A percentile compares a stretch with the other conserved stretches of the same genome.
These are phyloP conservation scores for Selenicereus undatus DNA, from an alignment of 148 eudicot genomes.

Conservation along the genomic window DNA sequence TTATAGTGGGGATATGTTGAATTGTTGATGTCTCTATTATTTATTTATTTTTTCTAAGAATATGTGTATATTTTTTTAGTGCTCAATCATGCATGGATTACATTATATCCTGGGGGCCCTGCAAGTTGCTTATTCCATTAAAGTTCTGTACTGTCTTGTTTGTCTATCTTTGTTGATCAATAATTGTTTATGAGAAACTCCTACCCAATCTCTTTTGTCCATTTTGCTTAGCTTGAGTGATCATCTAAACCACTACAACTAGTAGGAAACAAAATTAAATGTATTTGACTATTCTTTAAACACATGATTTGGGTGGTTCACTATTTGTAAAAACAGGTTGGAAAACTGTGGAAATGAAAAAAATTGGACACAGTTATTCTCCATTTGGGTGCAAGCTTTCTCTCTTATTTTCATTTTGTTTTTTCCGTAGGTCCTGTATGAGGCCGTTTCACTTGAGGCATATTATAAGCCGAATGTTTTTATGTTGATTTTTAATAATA, in stretches of 20 bases:
- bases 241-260: slow-evolving; percentile 31
- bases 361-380: no score
- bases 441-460: no score
- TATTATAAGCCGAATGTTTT: no score
- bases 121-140: slow-evolving; percentile 24
- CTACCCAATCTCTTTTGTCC: slow-evolving; percentile 23
- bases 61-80: background rate
- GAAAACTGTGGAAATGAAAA: background rate
- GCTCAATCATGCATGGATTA: slow-evolving; percentile 24
- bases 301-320: background rate
- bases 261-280: background rate
- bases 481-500: no score
- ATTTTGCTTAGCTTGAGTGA: slow-evolving; percentile 30
- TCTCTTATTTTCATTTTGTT: no score
- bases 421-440: no score
- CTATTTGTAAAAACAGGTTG: background rate
- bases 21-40: background rate
- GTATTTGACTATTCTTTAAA: background rate
- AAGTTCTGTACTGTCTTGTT: slow-evolving; percentile 32
- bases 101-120: slow-evolving; percentile 11
- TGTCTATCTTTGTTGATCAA: slow-evolving; percentile 37
- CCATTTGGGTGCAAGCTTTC: no score
- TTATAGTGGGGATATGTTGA: slow-evolving; percentile 20
- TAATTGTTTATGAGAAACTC: slow-evolving; percentile 21
- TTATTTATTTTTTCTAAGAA: background rate